These are phyloP conservation scores for Lecanoromycetidae sp. DNA, from an alignment of 2,329 filamentous ascomycete genomes.

Conservation along the genomic window DNA sequence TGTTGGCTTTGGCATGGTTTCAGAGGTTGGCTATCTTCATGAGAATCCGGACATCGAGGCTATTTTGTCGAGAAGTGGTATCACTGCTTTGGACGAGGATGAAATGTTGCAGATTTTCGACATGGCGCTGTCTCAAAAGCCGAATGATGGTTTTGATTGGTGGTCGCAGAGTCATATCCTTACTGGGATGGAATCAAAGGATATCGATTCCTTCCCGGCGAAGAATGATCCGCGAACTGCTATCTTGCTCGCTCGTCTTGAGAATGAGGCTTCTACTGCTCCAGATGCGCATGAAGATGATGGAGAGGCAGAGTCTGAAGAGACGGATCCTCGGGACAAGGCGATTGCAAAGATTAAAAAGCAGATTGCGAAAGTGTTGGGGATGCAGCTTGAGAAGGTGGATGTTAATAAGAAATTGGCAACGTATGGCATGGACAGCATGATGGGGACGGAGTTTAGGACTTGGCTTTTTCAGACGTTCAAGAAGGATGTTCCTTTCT, in stretches of 20 bases:
- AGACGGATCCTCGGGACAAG: neutral
- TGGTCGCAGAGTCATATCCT: conserved; percentile 5
- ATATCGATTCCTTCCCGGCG: neutral
- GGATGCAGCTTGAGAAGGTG: neutral
- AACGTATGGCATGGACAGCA: conserved; percentile 19
- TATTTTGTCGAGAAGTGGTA: conserved; percentile 27
- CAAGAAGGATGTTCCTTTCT: conserved; percentile 18
- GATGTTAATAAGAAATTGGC: conserved; percentile 1
- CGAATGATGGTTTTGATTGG: neutral
- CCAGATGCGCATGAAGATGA: neutral
- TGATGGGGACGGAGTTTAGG: conserved; percentile 22
- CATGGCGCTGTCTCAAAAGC: conserved; percentile 16
- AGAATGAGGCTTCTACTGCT: neutral
- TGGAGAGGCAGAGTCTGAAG: neutral
- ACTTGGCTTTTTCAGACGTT: conserved; percentile 18
- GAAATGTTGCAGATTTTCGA: conserved; percentile 25
- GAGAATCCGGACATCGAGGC: conserved; percentile 29
- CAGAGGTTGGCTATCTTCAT: conserved; percentile 29
- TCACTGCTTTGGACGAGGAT: conserved; percentile 26
- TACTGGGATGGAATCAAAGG: conserved; percentile 10
- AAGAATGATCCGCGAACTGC: conserved; percentile 5
- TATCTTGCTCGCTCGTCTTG: neutral
- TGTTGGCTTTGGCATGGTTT: conserved; percentile 28
- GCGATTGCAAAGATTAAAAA: conserved; percentile 8
- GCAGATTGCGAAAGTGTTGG: neutral